Evolutionary conservation across 73 alveolate species (phyloP), one percentile per base, ranked within the genome.

Genomic region (Breviolum minutum): DNA sequence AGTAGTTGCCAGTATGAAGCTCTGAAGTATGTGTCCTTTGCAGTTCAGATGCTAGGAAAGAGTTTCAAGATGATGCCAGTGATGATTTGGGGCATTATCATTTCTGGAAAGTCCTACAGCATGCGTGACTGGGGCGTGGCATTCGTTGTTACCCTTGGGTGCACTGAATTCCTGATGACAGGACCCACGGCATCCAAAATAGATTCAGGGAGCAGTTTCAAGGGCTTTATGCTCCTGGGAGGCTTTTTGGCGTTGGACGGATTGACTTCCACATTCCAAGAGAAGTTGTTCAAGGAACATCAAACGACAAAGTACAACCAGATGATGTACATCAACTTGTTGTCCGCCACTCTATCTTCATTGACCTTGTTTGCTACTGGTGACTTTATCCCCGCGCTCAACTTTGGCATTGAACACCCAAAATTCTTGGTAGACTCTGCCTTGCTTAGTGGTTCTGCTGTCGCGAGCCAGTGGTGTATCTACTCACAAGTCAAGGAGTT

Each of bases 11-110:
- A 93, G 91, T 93, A 93, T 83, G 98, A 93, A 86, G 98, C 98
- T 5, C 29, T 93, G 92, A 93, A 93, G 98, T 90, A 70, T 69
- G 89, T 81, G 89, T 63, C 82, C 64, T 87, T 87, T 19, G 82
- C 95, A 6, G 95, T 88, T 30, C 95, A 88, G 95, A 88, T 88
- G 95, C 71, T 88, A 66, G 95, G 95, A 40, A 93, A 93, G 91
- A 93, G 98, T 83, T 93, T 66, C 62, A 94, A 83, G 99, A 94
- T 94, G 99, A 94, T 94, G 99, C 99, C 99, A 12, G 98, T 93
- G 91, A 93, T 93, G 98, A 61, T 93, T 62, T 93, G 98, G 98
- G 98, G 98, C 92, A 93, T 93, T 24, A 77, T 93, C 89, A 77
- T 93, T 69, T 93, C 98, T 11, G 98, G 98, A 10, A 93, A 93